A percentile compares a stretch with the other conserved stretches of the same genome.
phyloP scores from a whole-genome alignment of 257 asterid genomes.

The Forsythia suspensa region DNA sequence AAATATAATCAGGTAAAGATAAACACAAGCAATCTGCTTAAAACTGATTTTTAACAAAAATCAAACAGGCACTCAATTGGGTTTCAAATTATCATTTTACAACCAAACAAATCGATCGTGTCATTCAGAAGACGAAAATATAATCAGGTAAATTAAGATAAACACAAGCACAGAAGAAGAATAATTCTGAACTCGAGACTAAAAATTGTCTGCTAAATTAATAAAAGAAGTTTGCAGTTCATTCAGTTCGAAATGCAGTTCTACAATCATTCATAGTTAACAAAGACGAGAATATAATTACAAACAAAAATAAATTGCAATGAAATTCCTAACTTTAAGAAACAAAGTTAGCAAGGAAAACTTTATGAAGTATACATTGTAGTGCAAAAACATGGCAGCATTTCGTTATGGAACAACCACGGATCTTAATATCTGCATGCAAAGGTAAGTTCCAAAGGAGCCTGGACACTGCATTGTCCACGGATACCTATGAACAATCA shows the following conservation, averaged over 20 bases:
- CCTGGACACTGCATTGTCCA: neutral
- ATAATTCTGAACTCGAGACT: neutral
- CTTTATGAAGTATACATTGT: neutral
- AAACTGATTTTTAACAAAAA: too few relatives aligned
- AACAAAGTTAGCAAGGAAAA: neutral
- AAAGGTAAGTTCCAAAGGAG: neutral
- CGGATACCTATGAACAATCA: neutral
- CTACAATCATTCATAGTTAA: neutral
- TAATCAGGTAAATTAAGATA: too few relatives aligned
- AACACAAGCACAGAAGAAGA: neutral
- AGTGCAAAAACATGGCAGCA: neutral
- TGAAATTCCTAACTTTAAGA: neutral
- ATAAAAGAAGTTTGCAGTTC: neutral
- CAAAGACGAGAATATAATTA: neutral
- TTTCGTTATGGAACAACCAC: neutral
- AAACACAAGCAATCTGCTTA: neutral
- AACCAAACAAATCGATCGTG: too few relatives aligned
- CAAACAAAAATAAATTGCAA: neutral
- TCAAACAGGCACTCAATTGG: too few relatives aligned
- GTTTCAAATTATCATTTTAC: too few relatives aligned
- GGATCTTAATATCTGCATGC: neutral
- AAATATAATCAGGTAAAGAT: too few relatives aligned
- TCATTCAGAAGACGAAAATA: neutral
- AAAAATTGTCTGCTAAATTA: neutral
- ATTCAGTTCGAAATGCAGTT: neutral